These are phyloP conservation scores for Xylariaceae sp. DNA, from an alignment of 2,329 filamentous ascomycete species.

Conservation along the genomic window DNA sequence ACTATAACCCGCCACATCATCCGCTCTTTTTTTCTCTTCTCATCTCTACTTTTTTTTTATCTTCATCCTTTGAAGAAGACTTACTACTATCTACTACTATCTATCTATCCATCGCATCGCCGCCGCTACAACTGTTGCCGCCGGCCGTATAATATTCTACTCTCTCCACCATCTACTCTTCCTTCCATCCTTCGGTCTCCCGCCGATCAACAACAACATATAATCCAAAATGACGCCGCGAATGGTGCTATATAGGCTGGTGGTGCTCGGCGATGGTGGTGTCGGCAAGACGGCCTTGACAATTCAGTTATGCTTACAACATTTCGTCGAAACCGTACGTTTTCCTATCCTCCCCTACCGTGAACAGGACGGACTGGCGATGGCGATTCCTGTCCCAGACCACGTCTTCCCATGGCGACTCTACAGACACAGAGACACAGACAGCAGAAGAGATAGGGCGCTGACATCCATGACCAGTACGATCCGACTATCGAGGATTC, in stretches of 20 bases:
- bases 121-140: background rate
- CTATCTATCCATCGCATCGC: conserved; percentile 11
- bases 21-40: background rate
- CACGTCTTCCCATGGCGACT: background rate
- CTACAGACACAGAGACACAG: background rate
- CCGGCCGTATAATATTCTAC: conserved; percentile 2
- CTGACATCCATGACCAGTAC: conserved; percentile 49
- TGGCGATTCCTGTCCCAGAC: background rate
- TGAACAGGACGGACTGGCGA: background rate
- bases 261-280: conserved; percentile 90
- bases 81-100: background rate
- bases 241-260: conserved; percentile 94
- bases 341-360: background rate
- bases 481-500: conserved; percentile 86
- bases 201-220: conserved; percentile 20
- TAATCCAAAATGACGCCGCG: conserved; percentile 69
- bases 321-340: conserved; percentile 90
- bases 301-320: conserved; percentile 94
- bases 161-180: conserved; percentile 5
- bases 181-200: conserved; percentile 23
- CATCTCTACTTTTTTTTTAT: background rate
- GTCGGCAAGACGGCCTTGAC: conserved; percentile 92
- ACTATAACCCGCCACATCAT: conserved; percentile 5
- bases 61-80: background rate
- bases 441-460: background rate